Base-by-base conservation (phyloP, 192 early-diverging fungal genomes). In the Coemansia sp. region DNA sequence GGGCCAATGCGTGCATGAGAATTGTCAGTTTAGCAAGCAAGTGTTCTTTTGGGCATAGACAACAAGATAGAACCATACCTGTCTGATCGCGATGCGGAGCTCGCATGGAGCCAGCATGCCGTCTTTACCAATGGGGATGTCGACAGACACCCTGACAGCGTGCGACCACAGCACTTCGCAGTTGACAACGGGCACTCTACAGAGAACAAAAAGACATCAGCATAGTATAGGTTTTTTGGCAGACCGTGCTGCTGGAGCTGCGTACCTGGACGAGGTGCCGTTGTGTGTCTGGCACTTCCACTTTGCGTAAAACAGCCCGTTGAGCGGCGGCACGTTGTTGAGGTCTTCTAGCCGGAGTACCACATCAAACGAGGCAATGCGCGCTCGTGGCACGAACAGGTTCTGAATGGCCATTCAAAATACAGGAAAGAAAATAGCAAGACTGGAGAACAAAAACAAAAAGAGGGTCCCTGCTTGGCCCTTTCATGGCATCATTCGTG, bases 231-330 rank as follows among this genome's bases (percentile, higher is more conserved):
- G 12, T 11, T 48, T 15, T 19, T 20, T 17, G 46, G 15, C 59
- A 59, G 50, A 87, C 72, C 1, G 81, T 50, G 15, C 85, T 71
- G 40, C 40, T n/a, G 40, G 40, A 81, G 74, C 3, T 69, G 73
- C 62, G 20, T 66, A 62, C 74, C 61, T 67, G 5, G 73, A 53
- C 46, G 78, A 61, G 3, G 73, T 59, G 48, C 78, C 78, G 64
- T 59, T 66, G 51, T 72, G 62, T 47, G 68, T 69, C 66, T 81
- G 78, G 60, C 61, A 75, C 57, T 74, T 85, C 90, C 91, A 94
- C 70, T 93, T 92, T 36, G 85, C 85, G 78, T 85, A 91, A 66
- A 91, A 95, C 49, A 87, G 76, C 2, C 93, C 93, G 65, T 76
- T 84, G 17, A 93, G 87, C 46, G 90, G 87, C 17, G 93, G 93